Conservation (phyloP, 805 yeast species). For the Torulaspora indica region DNA sequence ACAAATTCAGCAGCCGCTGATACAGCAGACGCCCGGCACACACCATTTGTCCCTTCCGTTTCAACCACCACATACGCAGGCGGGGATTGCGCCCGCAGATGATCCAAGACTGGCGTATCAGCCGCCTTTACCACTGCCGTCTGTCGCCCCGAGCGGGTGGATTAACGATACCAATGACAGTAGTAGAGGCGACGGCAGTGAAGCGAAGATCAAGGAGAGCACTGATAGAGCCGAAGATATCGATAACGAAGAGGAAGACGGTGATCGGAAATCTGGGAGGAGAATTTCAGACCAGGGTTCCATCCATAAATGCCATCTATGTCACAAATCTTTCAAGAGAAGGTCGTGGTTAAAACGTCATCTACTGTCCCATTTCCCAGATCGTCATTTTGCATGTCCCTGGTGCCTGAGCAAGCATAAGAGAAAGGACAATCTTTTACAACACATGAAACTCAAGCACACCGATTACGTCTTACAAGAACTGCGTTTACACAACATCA, state of each 20-base stretch:
- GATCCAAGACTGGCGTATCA: neutral
- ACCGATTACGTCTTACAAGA: constrained; percentile 26
- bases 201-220: neutral
- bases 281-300: constrained; percentile 12
- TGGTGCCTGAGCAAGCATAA: constrained; percentile 34
- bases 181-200: no score
- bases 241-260: neutral
- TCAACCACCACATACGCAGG: neutral
- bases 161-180: neutral
- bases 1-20: neutral
- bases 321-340: constrained; percentile 32
- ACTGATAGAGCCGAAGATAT: neutral
- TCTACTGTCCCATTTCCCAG: constrained; percentile 29
- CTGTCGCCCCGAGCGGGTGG: neutral
- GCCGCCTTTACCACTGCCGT: neutral
- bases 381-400: constrained; percentile 29
- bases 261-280: constrained; percentile 9
- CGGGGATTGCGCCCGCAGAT: neutral
- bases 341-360: constrained; percentile 35
- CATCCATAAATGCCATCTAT: constrained; percentile 30
- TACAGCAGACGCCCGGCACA: neutral
- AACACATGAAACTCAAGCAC: constrained; percentile 34
- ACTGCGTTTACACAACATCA: constrained; percentile 7
- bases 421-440: constrained; percentile 33
- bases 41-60: neutral